Base-by-base conservation (phyloP, 108 stramenopile species). In the Craspedostauros australis region DNA sequence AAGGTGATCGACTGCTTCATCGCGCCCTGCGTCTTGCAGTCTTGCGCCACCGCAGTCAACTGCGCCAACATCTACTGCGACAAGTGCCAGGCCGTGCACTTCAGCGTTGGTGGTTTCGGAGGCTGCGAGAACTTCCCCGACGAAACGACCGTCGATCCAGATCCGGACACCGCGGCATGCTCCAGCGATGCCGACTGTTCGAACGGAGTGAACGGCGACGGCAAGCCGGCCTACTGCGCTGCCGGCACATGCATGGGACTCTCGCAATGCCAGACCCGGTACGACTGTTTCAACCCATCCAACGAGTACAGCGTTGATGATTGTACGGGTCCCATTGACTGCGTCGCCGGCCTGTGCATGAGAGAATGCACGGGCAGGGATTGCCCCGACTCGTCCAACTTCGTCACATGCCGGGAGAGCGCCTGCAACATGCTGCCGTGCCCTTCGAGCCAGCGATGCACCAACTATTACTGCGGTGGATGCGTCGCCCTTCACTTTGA, bases 271-370 rank as follows among this genome's bases (percentile, higher is more conserved):
- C 25, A 18, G 1, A 32, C 2, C 5, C 42, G 46, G 5, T 29
- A 15, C 3, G 62, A 63, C 25, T 63, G 62, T 37, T 63, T 50
- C 62, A 63, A 63, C 42, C 51, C 50, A 11, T 31, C 46, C 8
- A 63, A 63, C 52, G 32, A 45, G 36, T 59, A 47, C 32, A 24
- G 46, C 23, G 46, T 37, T 14, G 48, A 38, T 21, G 25, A 26
- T n/a, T 59, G 58, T 47, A n/a, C 39, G 21, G 58, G 58, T 3
- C 45, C 23, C 9, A 37, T 59, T 12, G 26, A 32, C 1, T 59
- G 58, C 33, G 12, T 22, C 18, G 32, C 21, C 4, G 58, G 53
- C 5, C 4, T 5, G 5, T 54, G 53, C 25, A 24, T 24, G 7
- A 24, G 37, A 25, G 31, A 21, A 15, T 54, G 53, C 32, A 22